Evolutionary conservation across 2,329 filamentous ascomycete genomes (phyloP).

Genomic region (Akanthomyces muscarius): DNA sequence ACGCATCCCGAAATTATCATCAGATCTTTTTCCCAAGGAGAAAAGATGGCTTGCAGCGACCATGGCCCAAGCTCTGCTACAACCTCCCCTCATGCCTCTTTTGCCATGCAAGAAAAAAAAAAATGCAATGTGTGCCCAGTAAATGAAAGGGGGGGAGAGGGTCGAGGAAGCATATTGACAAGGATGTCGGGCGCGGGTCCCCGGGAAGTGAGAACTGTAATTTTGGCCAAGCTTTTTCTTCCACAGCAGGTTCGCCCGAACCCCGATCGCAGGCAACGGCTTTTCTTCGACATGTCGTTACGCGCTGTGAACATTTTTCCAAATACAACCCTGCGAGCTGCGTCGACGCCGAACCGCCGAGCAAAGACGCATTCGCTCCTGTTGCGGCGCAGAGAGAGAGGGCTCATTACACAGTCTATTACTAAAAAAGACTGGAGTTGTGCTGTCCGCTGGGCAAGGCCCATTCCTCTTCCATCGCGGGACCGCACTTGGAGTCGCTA

Average conservation of each 20-base stretch:
- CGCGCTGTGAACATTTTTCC: not conserved
- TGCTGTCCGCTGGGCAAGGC: not conserved
- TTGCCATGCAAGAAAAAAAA: not conserved
- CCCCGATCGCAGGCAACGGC: not conserved
- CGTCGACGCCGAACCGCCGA: not conserved
- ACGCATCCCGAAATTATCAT: not conserved
- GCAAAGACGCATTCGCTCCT: not conserved
- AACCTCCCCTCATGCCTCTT: not conserved
- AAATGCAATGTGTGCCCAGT: no score
- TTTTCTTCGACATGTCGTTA: not conserved
- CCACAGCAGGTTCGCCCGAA: not conserved
- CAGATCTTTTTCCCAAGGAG: not conserved
- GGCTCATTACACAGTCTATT: not conserved
- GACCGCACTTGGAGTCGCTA: not conserved
- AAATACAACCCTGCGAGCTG: no score
- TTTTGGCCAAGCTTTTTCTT: conserved; percentile 11
- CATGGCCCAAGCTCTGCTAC: not conserved
- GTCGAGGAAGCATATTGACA: not conserved
- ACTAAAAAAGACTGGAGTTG: not conserved
- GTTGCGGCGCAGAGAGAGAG: not conserved
- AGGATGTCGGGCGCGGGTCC: conserved; percentile 9
- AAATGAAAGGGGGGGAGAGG: not conserved
- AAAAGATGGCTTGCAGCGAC: not conserved
- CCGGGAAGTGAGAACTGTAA: conserved; percentile 14
- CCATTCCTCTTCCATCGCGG: not conserved